A percentile compares a stretch with the other conserved stretches of the same genome.
phyloP scores from a whole-genome alignment of 306 rosid genomes.

The Luffa acutangula region DNA sequence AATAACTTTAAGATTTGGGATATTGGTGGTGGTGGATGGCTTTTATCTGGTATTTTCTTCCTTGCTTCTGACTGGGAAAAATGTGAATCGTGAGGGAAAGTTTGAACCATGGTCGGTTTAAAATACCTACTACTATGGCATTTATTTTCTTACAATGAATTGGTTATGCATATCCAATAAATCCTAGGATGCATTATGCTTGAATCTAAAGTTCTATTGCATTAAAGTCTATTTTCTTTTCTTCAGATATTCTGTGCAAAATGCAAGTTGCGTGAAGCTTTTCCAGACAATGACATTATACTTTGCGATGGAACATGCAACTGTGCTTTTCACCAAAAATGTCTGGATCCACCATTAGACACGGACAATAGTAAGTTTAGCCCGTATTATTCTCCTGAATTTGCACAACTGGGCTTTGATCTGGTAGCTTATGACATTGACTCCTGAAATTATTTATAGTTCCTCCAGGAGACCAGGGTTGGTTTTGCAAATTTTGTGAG shows the following conservation, averaged over 20 bases:
- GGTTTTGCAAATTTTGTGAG: conserved; percentile 79
- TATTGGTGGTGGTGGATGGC: neutral
- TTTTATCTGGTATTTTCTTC: neutral
- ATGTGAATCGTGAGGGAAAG: neutral
- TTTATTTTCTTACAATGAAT: neutral
- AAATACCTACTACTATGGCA: neutral
- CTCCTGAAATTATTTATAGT: conserved; percentile 28
- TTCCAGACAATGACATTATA: conserved; percentile 63
- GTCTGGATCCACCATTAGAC: conserved; percentile 79
- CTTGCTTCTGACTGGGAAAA: neutral
- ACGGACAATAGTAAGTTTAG: conserved; percentile 50
- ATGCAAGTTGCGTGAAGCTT: conserved; percentile 63
- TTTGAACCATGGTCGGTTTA: neutral
- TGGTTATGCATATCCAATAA: neutral
- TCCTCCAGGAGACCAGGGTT: conserved; percentile 75
- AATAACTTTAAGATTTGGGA: neutral
- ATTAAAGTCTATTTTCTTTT: conserved; percentile 11
- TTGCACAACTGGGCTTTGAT: neutral
- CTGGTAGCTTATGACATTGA: conserved; percentile 13
- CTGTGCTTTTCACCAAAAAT: conserved; percentile 76
- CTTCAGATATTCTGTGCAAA: conserved; percentile 67
- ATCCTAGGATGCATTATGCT: neutral
- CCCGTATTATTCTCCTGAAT: conserved; percentile 10
- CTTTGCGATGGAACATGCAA: conserved; percentile 84
- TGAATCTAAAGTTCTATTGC: neutral